A percentile compares a stretch with the other conserved stretches of the same genome.
phyloP scores from a whole-genome alignment of 2,329 filamentous ascomycete species.

The Ophiosphaerella herpotricha region DNA sequence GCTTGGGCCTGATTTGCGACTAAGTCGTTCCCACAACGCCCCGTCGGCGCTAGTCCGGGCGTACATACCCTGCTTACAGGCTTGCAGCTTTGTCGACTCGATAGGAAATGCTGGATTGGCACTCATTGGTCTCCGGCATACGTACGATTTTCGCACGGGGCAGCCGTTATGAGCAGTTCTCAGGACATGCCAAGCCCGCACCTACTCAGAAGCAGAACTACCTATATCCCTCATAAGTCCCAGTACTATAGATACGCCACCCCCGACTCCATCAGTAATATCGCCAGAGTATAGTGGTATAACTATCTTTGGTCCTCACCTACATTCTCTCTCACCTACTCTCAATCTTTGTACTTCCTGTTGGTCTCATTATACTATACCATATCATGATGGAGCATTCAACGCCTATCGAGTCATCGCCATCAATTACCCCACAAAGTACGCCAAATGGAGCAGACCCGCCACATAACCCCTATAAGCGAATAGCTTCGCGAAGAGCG shows the following conservation, averaged over 20 bases:
- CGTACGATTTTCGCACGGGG: conserved; percentile 3
- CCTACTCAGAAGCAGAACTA: conserved; percentile 13
- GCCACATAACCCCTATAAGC: conserved; percentile 34
- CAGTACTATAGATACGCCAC: conserved; percentile 24
- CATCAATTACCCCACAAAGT: conserved; percentile 15
- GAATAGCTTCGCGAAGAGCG: conserved; percentile 40
- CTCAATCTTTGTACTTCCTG: conserved; percentile 1
- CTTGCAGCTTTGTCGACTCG: conserved; percentile 19
- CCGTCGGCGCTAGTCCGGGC: conserved; percentile 17
- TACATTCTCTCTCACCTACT: conserved; percentile 4
- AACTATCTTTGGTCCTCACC: conserved; percentile 8
- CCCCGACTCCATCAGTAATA: neutral
- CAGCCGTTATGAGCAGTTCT: conserved; percentile 14
- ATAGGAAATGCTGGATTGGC: conserved; percentile 21
- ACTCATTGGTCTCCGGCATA: conserved; percentile 21
- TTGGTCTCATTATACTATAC: neutral
- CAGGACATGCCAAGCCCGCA: conserved; percentile 24
- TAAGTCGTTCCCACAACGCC: conserved; percentile 11
- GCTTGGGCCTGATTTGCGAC: conserved; percentile 20
- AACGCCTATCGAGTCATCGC: conserved; percentile 15
- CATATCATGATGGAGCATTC: conserved; percentile 21
- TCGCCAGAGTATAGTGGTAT: conserved; percentile 1
- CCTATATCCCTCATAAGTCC: conserved; percentile 32
- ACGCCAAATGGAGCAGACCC: conserved; percentile 13
- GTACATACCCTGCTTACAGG: conserved; percentile 7